These are phyloP conservation scores for Macadamia integrifolia DNA, from an alignment of 164 flowering plant species.

Conservation along the genomic window DNA sequence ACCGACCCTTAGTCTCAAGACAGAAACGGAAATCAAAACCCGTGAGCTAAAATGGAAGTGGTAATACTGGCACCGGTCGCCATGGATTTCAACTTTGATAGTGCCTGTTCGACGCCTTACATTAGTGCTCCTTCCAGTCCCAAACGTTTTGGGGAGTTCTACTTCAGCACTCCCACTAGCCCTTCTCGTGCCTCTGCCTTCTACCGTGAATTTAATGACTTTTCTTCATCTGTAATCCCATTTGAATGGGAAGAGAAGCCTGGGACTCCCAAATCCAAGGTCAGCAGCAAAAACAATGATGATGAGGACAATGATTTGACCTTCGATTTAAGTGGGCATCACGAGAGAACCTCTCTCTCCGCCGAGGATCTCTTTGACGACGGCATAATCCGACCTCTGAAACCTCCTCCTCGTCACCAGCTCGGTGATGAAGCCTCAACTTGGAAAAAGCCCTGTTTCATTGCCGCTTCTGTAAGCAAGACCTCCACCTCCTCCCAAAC, in stretches of 20 bases:
- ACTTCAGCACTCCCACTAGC: slow-evolving; percentile 17
- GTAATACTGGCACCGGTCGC: slow-evolving; percentile 14
- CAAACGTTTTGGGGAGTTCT: too few relatives aligned
- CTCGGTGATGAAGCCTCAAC: slow-evolving; percentile 1
- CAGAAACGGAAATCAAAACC: not conserved
- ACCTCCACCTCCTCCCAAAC: too few relatives aligned
- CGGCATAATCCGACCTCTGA: slow-evolving; percentile 2
- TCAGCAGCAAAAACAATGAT: not conserved
- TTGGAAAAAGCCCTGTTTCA: slow-evolving; percentile 10
- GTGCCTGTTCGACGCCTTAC: slow-evolving; percentile 6
- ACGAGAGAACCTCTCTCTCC: slow-evolving; percentile 29
- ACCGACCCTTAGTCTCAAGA: too few relatives aligned
- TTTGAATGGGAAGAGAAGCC: slow-evolving; percentile 50
- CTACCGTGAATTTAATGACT: slow-evolving; percentile 18
- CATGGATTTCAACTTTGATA: slow-evolving; percentile 23
- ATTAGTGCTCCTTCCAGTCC: too few relatives aligned
- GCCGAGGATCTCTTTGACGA: slow-evolving; percentile 74
- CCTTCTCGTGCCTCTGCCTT: slow-evolving; percentile 23
- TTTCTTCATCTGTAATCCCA: slow-evolving; percentile 21
- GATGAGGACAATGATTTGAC: slow-evolving; percentile 43
- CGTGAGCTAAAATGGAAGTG: slow-evolving; percentile 24
- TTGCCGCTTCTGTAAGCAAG: slow-evolving; percentile 11
- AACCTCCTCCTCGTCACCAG: slow-evolving; percentile 39
- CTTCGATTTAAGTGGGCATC: slow-evolving; percentile 42
- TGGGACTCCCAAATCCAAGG: slow-evolving; percentile 31